These are phyloP conservation scores for Sequoiadendron giganteum DNA, from an alignment of 75 land plant genomes.

Conservation along the genomic window DNA sequence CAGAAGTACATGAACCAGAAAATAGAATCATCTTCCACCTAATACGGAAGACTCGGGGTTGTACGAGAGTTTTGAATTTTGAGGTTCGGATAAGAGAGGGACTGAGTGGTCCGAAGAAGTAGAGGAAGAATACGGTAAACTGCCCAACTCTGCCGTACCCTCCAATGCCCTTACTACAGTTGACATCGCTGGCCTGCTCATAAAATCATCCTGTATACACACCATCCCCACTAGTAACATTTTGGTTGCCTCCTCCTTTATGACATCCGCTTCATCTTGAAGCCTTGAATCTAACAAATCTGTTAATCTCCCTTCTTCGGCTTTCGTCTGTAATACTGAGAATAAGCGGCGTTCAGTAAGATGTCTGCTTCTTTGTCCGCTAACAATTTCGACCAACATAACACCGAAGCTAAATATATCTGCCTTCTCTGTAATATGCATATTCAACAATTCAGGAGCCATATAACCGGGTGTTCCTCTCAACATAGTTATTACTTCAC, in stretches of 20 bases:
- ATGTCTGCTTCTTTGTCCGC: conserved; percentile 19
- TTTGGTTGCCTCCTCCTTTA: background rate
- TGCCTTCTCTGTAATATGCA: conserved; percentile 17
- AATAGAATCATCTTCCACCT: background rate
- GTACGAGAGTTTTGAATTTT: background rate
- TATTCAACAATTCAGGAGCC: conserved; percentile 1
- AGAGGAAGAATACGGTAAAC: background rate
- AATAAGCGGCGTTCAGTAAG: conserved; percentile 6
- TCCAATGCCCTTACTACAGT: background rate
- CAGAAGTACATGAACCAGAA: too few species aligned
- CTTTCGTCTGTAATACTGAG: background rate
- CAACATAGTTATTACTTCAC: background rate
- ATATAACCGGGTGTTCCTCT: conserved; percentile 10
- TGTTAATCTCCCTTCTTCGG: conserved; percentile 6
- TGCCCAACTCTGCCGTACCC: background rate
- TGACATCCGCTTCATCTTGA: background rate
- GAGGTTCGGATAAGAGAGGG: background rate
- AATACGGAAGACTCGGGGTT: background rate
- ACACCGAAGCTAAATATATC: conserved; percentile 29
- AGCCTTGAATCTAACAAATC: conserved; percentile 1
- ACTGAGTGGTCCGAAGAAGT: background rate
- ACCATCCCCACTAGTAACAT: background rate
- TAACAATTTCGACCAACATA: conserved; percentile 14
- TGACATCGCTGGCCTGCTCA: background rate
- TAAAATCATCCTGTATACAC: background rate